phyloP scores from a whole-genome alignment of 495 filamentous ascomycete species.

The Aspergillus nidulans region DNA sequence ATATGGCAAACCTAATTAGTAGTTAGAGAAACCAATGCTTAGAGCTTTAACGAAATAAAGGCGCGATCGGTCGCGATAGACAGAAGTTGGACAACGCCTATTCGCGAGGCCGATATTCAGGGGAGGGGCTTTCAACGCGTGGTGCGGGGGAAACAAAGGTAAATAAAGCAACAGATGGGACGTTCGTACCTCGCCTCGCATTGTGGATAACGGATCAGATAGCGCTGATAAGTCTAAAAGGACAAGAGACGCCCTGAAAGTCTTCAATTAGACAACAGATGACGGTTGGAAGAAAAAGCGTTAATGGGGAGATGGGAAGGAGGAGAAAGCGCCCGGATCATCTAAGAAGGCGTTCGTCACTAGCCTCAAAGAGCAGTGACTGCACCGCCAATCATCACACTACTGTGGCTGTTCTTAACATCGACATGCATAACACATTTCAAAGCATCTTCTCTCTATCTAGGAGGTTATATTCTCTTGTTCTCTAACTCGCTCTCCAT shows the following conservation, averaged over 20 bases:
- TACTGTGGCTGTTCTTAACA: background rate
- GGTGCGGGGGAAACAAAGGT: constrained; percentile 16
- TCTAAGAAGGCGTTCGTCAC: constrained; percentile 3
- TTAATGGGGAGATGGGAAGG: constrained; percentile 2
- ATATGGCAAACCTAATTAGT: constrained; percentile 70
- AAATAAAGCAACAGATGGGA: constrained; percentile 11
- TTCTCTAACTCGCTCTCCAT: too few species aligned
- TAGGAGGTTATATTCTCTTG: too few species aligned
- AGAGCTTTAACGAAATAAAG: constrained; percentile 6
- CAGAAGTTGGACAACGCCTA: background rate
- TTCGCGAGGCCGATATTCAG: constrained; percentile 6
- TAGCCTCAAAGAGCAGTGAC: background rate
- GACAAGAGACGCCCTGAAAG: background rate
- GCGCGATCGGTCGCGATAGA: background rate
- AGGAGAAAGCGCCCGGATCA: background rate
- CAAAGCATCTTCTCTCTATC: too few species aligned
- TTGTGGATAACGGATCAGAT: constrained; percentile 13
- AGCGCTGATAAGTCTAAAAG: background rate
- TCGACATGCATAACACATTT: background rate
- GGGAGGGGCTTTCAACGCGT: constrained; percentile 13
- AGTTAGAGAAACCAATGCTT: background rate
- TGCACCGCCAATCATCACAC: background rate
- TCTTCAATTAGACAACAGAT: background rate
- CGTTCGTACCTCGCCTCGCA: constrained; percentile 35
- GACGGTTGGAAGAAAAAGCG: background rate